Evolutionary conservation across 306 rosid species (phyloP), one percentile per base, ranked within the genome.

Genomic region (Luffa acutangula): DNA sequence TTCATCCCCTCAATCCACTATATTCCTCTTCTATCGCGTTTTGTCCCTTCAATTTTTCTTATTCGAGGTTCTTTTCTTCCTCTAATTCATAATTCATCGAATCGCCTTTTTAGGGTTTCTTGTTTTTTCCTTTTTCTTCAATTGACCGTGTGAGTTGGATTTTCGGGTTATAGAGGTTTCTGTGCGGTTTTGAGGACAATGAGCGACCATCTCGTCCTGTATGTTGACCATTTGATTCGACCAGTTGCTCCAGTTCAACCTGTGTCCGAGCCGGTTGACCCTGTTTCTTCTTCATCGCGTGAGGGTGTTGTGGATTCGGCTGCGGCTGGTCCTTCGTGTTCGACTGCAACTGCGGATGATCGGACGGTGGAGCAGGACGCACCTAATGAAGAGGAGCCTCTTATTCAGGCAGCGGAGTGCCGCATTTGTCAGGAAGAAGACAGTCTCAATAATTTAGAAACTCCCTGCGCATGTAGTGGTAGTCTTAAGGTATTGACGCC

Each of bases 131-230:
- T 20, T 52, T 34, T 34, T 33, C n/a, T 33, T 51, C 3, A 9
- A 4, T 71, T 43, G 2, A 9, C 41, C 76, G 57, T 31, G n/a
- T 33, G 18, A 2, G 17, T 73, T 73, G 7, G 41, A 36, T 76
- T 75, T 71, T 78, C 42, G 14, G 62, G 63, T 9, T 37, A 4
- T 31, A 43, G 75, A 34, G 69, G 17, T 71, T 25, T 45, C 20
- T 74, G 58, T n/a, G 81, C 20, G 12, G 18, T 34, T 79, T 79
- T 17, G 43, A 70, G 81, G 78, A 81, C 86, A 75, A 94, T 94
- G 98, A 88, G 97, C 82, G 97, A 92, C 56, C 97, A 94, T 74
- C 82, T 92, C 77, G 96, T 94, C 80, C 70, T 94, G 82, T 81
- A 86, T 80, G 94, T 92, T 71, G 94, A 94, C 89, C 89, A 86